A percentile compares a stretch with the other conserved stretches of the same genome.
phyloP scores from a whole-genome alignment of 495 filamentous ascomycete species.

The Aspergillus ostianus region DNA sequence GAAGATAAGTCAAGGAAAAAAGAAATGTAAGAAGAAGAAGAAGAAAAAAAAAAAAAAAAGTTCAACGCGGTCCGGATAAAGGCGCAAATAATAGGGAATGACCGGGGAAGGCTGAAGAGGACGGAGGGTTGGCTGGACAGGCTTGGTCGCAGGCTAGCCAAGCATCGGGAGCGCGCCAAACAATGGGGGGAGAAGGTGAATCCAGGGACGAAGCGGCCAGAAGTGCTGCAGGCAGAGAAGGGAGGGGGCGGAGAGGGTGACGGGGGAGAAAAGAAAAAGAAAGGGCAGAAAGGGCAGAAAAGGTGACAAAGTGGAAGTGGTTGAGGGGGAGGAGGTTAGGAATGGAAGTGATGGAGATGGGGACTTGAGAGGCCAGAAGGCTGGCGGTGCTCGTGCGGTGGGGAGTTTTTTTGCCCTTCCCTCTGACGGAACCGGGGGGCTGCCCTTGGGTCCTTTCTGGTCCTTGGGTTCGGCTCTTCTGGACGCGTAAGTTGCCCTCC shows the following conservation, averaged over 20 bases:
- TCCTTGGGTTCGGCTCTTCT: too few relatives aligned
- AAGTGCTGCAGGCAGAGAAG: not conserved
- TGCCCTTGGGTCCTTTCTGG: slow-evolving; percentile 5
- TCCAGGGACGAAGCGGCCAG: slow-evolving; percentile 13
- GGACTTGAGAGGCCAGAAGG: slow-evolving; percentile 6
- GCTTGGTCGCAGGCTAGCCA: slow-evolving; percentile 18
- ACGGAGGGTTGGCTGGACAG: slow-evolving; percentile 1
- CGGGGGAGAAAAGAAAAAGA: slow-evolving; percentile 14
- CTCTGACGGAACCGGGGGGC: slow-evolving; percentile 20
- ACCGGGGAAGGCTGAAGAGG: slow-evolving; percentile 12
- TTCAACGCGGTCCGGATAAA: slow-evolving; percentile 2
- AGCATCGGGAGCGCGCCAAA: slow-evolving; percentile 20
- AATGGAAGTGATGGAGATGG: not conserved
- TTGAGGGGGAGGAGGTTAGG: slow-evolving; percentile 12
- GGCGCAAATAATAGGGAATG: slow-evolving; percentile 8
- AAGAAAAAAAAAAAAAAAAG: not conserved
- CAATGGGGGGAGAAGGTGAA: slow-evolving; percentile 16
- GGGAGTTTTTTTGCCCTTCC: slow-evolving; percentile 17
- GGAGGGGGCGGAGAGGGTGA: slow-evolving; percentile 10
- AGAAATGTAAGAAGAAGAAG: not conserved
- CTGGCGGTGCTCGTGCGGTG: slow-evolving; percentile 23
- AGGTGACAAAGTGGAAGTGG: not conserved
- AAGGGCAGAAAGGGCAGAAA: not conserved
- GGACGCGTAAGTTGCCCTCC: slow-evolving; percentile 23
- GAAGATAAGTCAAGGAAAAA: not conserved